Percentiles rank a stretch among this genome's conserved stretches.
Evolutionary conservation across 805 yeast genomes (phyloP).

Genomic region (Candida manassasensis): DNA sequence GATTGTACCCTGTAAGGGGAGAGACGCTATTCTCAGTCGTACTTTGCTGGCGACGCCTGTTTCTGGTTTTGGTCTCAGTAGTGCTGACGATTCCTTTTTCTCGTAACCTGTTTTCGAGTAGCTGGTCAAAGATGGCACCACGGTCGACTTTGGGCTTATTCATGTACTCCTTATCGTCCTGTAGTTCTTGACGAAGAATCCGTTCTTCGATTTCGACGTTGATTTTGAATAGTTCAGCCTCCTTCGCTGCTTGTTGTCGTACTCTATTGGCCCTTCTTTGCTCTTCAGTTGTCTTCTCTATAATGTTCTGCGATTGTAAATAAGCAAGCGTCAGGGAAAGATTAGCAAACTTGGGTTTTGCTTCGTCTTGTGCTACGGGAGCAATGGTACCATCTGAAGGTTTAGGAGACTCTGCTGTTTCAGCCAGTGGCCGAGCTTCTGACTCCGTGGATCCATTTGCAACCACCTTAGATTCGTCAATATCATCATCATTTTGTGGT

Average conservation of each 20-base stretch:
- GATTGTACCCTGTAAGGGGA: constrained; percentile 33
- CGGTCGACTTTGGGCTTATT: constrained; percentile 26
- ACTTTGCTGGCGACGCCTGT: constrained; percentile 4
- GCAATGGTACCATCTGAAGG: neutral
- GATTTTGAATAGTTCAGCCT: constrained; percentile 26
- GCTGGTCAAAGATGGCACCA: constrained; percentile 18
- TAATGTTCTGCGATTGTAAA: constrained; percentile 20
- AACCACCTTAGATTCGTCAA: neutral
- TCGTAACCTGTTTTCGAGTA: constrained; percentile 26
- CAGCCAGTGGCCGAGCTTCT: neutral
- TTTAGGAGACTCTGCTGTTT: neutral
- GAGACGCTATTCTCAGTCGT: constrained; percentile 7
- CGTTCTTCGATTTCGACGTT: constrained; percentile 31
- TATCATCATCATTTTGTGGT: neutral
- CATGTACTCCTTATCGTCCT: constrained; percentile 20
- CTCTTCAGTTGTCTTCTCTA: constrained; percentile 8
- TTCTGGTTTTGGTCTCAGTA: neutral
- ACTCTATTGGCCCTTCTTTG: constrained; percentile 12
- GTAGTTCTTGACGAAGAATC: constrained; percentile 24
- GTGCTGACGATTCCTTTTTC: constrained; percentile 18
- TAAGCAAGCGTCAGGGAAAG: constrained; percentile 25
- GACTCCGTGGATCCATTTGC: neutral
- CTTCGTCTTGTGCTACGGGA: neutral
- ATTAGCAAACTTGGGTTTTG: constrained; percentile 13
- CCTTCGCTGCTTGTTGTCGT: constrained; percentile 20